Conservation (phyloP, 2,329 filamentous ascomycete species). For the Plenodomus tracheiphilus region DNA sequence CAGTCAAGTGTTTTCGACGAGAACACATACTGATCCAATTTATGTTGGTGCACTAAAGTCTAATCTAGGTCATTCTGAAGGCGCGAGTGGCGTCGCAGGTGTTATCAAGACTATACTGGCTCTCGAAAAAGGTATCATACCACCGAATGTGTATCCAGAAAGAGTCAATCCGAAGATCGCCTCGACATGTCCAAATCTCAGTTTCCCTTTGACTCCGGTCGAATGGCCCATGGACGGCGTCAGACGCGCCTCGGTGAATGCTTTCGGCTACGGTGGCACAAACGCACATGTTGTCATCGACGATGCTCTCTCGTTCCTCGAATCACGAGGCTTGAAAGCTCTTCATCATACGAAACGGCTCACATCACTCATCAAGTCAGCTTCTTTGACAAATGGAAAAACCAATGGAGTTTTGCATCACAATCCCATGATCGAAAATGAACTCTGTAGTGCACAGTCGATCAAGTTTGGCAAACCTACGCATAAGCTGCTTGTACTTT, state of each 20-base stretch:
- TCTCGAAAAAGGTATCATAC: conserved; percentile 38
- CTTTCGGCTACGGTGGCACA: conserved; percentile 32
- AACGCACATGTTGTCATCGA: conserved; percentile 24
- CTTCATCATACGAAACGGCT: background rate
- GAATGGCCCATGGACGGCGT: conserved; percentile 16
- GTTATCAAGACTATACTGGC: conserved; percentile 29
- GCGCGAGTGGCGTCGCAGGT: conserved; percentile 21
- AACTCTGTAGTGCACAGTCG: background rate
- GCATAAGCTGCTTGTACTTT: conserved; percentile 4
- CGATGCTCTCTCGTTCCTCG: conserved; percentile 15
- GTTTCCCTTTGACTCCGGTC: conserved; percentile 8
- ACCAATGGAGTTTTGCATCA: background rate
- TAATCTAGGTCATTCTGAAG: conserved; percentile 26
- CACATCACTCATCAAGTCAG: background rate
- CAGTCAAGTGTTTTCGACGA: background rate
- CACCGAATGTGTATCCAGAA: conserved; percentile 30
- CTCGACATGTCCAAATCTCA: conserved; percentile 8
- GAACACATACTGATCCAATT: background rate
- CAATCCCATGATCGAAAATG: background rate
- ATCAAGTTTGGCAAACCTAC: background rate
- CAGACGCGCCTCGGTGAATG: conserved; percentile 26
- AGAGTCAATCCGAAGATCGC: conserved; percentile 32
- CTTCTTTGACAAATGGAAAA: background rate
- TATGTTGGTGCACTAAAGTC: background rate
- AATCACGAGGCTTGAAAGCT: background rate